Evolutionary conservation across 331 rosid species (phyloP).

Genomic region (Erythrophleum ivorense): DNA sequence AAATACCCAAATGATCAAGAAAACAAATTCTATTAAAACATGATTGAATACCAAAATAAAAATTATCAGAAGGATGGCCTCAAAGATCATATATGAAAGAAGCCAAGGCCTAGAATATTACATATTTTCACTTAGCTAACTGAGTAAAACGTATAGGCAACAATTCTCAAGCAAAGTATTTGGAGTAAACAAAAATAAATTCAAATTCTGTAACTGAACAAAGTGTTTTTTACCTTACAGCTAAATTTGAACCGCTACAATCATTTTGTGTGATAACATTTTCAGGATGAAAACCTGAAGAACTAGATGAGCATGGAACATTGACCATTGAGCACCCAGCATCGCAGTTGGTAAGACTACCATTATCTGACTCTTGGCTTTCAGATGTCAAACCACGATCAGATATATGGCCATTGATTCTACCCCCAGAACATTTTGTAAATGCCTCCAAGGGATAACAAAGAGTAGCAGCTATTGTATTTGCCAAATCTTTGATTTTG

Average conservation of each 20-base stretch:
- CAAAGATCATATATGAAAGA: slow-evolving; percentile 3
- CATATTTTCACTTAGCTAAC: slow-evolving; percentile 23
- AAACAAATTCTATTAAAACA: slow-evolving; percentile 1
- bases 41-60: slow-evolving; percentile 18
- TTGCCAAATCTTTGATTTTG: slow-evolving; percentile 90
- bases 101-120: slow-evolving; percentile 8
- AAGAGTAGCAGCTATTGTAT: slow-evolving; percentile 77
- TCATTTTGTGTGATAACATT: slow-evolving; percentile 34
- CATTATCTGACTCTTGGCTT: slow-evolving; percentile 36
- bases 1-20: slow-evolving; percentile 23
- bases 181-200: slow-evolving; percentile 34
- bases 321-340: slow-evolving; percentile 33
- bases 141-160: not conserved
- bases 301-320: slow-evolving; percentile 37
- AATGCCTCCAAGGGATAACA: slow-evolving; percentile 68
- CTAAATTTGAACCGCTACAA: slow-evolving; percentile 39
- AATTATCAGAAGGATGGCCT: not conserved
- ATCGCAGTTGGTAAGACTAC: slow-evolving; percentile 32
- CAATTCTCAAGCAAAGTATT: slow-evolving; percentile 1
- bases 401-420: slow-evolving; percentile 41
- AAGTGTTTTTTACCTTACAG: slow-evolving; percentile 39
- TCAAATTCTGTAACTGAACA: slow-evolving; percentile 5
- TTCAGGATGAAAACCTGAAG: slow-evolving; percentile 40
- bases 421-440: slow-evolving; percentile 43
- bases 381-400: slow-evolving; percentile 36